Base-by-base conservation (phyloP, 2,329 filamentous ascomycete genomes). In the Furcasterigmium sp. region DNA sequence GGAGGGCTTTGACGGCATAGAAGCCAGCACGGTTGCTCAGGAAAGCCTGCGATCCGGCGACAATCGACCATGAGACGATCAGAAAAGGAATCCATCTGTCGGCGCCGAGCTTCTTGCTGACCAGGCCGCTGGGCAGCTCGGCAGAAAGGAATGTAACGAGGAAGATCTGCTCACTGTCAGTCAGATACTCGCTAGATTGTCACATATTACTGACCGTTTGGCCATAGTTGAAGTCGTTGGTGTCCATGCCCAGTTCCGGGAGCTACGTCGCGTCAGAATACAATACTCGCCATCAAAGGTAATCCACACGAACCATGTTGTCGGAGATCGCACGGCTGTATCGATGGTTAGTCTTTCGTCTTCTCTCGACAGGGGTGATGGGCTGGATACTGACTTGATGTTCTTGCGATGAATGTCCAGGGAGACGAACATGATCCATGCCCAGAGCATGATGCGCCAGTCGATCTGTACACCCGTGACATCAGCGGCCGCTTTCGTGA, bases 21-120 rank as follows among this genome's bases (percentile, higher is more conserved):
- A 67, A 73, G 6, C 57, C 59, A 2, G 62, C 54, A 6, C 59
- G 55, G 28, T 53, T 64, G 3, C 56, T 51, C 14, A 71, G 52
- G 9, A 57, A 64, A 5, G 64, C 63, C 42, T 71, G 68, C 0
- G 57, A 60, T 0, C 59, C 57, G 2, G 65, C 60, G 8, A 68
- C 59, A 11, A 69, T 52, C 0, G 63, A 68, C 67, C 68, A 70
- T n/a, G 41, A 11, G 32, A 62, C 58, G 41, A 71, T 65, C 37
- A 68, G 60, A 20, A 62, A 60, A 0, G 66, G 68, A 8, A 72
- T 69, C 67, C 66, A 70, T 39, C 55, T 47, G 48, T 75, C 70
- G 0, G 72, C 69, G 9, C 73, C 72, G 8, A 76, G 52, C 41
- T 70, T 71, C 56, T 76, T 76, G 43, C 68, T 73, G 40, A 76